Evolutionary conservation across 1,284 basidiomycete genomes (phyloP).

Genomic region (Microbotryum lychnidis-dioicae): DNA sequence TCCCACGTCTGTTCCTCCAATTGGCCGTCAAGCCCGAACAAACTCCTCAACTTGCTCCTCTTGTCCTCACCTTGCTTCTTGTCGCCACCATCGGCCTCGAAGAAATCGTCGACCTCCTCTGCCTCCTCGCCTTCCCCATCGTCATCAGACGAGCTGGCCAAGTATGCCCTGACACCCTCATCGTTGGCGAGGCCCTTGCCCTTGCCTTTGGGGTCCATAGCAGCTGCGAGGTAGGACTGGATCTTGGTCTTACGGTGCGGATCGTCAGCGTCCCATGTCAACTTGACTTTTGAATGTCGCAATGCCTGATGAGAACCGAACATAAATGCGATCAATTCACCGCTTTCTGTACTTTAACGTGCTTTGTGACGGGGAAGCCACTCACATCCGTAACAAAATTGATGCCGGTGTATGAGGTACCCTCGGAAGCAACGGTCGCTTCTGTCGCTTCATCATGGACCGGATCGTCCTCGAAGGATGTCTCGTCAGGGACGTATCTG

Average conservation of each 20-base stretch:
- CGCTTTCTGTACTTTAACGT: neutral
- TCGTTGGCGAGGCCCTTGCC: slow-evolving; percentile 59
- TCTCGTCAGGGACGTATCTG: slow-evolving; percentile 85
- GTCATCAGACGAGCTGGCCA: slow-evolving; percentile 63
- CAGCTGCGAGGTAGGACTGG: slow-evolving; percentile 35
- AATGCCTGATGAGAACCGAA: slow-evolving; percentile 57
- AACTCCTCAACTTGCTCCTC: slow-evolving; percentile 22
- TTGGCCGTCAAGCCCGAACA: slow-evolving; percentile 21
- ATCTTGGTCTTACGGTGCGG: slow-evolving; percentile 58
- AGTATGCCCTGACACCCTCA: slow-evolving; percentile 75
- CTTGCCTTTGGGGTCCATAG: slow-evolving; percentile 29
- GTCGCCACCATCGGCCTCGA: slow-evolving; percentile 16
- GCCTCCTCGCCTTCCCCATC: slow-evolving; percentile 39
- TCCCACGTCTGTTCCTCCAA: slow-evolving; percentile 23
- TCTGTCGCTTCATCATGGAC: slow-evolving; percentile 46
- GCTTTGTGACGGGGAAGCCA: slow-evolving; percentile 36
- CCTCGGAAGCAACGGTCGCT: slow-evolving; percentile 56
- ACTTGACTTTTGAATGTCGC: slow-evolving; percentile 94
- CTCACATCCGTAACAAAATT: slow-evolving; percentile 87
- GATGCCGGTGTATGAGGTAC: slow-evolving; percentile 63
- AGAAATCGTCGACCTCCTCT: slow-evolving; percentile 24
- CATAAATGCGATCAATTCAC: too few species aligned
- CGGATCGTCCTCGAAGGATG: slow-evolving; percentile 76
- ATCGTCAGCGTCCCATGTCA: slow-evolving; percentile 99
- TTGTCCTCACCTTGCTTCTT: slow-evolving; percentile 17